Evolutionary conservation across 768 basidiomycete genomes (phyloP), one percentile per base, ranked within the genome.

Genomic region (Xerocomellus dryophilus): DNA sequence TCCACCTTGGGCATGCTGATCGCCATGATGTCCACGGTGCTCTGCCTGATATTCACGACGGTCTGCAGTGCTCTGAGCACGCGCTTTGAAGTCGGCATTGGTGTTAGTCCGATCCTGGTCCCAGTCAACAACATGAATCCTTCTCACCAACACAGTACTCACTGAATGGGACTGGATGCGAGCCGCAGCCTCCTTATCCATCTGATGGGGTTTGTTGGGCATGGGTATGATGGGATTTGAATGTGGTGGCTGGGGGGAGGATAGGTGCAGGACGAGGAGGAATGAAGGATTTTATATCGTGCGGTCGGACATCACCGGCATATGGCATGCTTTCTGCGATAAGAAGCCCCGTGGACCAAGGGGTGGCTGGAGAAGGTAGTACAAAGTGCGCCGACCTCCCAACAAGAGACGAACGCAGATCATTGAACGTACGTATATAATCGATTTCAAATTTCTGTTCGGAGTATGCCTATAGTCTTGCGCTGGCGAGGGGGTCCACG

Each of bases 81-180:
- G 54, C 4, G 31, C n/a, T 17, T 58, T 58, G 46, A 56, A 58
- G 14, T 36, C 57, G 6, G 14, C 9, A 17, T 56, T 57, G 21
- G 23, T 51, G 2, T 15, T 10, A 10, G 43, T 50, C 8, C 39
- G 23, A 20, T 58, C 57, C 54, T 58, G 41, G 5, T 0, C 1
- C 31, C 14, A 8, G 41, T 58, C 35, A 56, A 45, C 32, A 5
- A 42, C 38, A 25, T 5, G 25, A 31, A 23, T 29, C n/a, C 17
- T 17, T 17, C 5, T 38, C 12, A 21, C 41, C 43, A 38, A 39
- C 15, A 31, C 23, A 34, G 21, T 7, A 36, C 49, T 47, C 49
- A 56, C 57, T 10, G 57, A 17, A 36, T 58, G 38, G 17, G 46
- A 44, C n/a, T 58, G 57, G 50, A 56, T 56, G 14, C 54, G 54